Percentiles rank a stretch among this genome's conserved stretches.
phyloP scores from a whole-genome alignment of 768 basidiomycete species.

The Daedaleopsis nitida region DNA sequence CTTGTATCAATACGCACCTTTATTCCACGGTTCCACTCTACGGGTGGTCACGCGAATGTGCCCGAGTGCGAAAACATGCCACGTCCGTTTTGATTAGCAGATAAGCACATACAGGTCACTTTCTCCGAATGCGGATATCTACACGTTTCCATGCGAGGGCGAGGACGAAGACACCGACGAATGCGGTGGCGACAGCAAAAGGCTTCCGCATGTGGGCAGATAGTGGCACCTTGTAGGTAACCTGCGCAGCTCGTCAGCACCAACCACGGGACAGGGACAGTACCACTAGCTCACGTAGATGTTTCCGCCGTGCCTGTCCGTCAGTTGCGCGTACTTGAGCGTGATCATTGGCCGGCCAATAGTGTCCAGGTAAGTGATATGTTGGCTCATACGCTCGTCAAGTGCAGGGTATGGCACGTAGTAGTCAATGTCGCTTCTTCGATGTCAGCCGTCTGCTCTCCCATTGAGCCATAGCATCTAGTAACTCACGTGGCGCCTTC shows the following conservation, averaged over 20 bases:
- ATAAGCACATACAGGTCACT: constrained; percentile 19
- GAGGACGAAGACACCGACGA: constrained; percentile 64
- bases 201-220: constrained; percentile 89
- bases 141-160: constrained; percentile 50
- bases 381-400: constrained; percentile 59
- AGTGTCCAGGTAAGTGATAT: constrained; percentile 91
- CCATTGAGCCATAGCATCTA: not conserved
- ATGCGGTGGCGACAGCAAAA: constrained; percentile 70
- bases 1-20: constrained; percentile 5
- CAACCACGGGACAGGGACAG: not conserved
- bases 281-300: constrained; percentile 69
- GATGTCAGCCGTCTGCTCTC: not conserved
- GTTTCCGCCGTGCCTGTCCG: constrained; percentile 74
- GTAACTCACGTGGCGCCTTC: constrained; percentile 89
- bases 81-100: constrained; percentile 11
- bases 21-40: not conserved
- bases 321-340: constrained; percentile 72
- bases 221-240: constrained; percentile 83
- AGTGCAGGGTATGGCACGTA: constrained; percentile 77
- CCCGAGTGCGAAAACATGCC: constrained; percentile 8
- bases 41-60: not conserved
- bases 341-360: constrained; percentile 80
- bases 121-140: constrained; percentile 51
- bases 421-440: constrained; percentile 72
- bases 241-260: constrained; percentile 44